Evolutionary conservation across 257 asterid species (phyloP).

Genomic region (Asclepias syriaca): DNA sequence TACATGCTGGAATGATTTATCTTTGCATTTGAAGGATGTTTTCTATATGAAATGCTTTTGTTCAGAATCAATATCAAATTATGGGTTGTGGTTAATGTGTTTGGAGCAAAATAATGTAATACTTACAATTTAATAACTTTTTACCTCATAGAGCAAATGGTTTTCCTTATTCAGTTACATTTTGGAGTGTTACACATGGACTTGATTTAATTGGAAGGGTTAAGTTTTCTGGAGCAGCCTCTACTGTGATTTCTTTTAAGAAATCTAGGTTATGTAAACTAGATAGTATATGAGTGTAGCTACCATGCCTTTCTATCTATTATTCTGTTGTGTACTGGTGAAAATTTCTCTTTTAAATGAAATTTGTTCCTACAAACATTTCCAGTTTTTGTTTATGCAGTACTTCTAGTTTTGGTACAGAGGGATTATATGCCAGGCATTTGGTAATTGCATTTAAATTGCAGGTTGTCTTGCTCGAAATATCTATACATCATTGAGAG

Average conservation of each 20-base stretch:
- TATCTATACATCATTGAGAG: conserved; percentile 43
- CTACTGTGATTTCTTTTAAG: not conserved
- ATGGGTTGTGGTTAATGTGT: not conserved
- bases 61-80: not conserved
- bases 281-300: not conserved
- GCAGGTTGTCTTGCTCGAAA: conserved; percentile 72
- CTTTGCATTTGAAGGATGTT: not conserved
- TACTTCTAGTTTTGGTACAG: too few species aligned
- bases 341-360: not conserved
- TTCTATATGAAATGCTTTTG: not conserved
- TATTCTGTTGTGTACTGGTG: not conserved
- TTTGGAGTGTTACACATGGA: not conserved
- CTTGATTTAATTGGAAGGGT: not conserved
- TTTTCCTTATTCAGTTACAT: not conserved
- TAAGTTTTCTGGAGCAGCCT: not conserved
- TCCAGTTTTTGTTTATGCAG: too few species aligned
- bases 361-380: not conserved
- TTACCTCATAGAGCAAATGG: not conserved
- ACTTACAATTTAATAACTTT: not conserved
- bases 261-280: not conserved
- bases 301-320: not conserved
- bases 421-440: not conserved
- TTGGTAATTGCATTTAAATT: conserved; percentile 11
- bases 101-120: not conserved
- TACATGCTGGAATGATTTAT: conserved; percentile 2